These are phyloP conservation scores for Nemania bipapillata DNA, from an alignment of 2,329 filamentous ascomycete species.

Conservation along the genomic window DNA sequence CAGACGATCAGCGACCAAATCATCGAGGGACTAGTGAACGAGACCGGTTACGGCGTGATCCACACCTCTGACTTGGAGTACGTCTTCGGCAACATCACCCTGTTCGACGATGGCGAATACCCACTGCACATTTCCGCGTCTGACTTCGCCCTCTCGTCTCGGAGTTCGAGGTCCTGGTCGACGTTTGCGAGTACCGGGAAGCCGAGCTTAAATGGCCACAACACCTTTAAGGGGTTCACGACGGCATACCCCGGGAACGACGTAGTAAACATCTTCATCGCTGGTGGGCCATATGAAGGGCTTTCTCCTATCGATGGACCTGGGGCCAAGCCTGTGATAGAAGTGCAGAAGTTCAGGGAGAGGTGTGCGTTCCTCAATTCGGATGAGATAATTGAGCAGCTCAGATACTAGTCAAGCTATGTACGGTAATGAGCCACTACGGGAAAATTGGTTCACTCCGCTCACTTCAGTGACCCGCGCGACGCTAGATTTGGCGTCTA, in stretches of 20 bases:
- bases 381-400: slow-evolving; percentile 56
- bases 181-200: slow-evolving; percentile 57
- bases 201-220: slow-evolving; percentile 48
- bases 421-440: background rate
- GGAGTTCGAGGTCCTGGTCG: slow-evolving; percentile 60
- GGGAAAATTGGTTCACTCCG: background rate
- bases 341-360: slow-evolving; percentile 57
- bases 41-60: slow-evolving; percentile 58
- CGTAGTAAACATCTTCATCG: slow-evolving; percentile 54
- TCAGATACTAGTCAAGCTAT: slow-evolving; percentile 41
- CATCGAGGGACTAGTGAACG: slow-evolving; percentile 50
- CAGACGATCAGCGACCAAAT: slow-evolving; percentile 63
- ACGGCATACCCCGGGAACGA: slow-evolving; percentile 50
- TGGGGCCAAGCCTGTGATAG: slow-evolving; percentile 51
- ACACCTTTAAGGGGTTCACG: slow-evolving; percentile 58
- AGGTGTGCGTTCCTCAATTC: slow-evolving; percentile 61
- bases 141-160: slow-evolving; percentile 56
- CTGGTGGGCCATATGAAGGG: slow-evolving; percentile 59
- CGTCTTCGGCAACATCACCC: slow-evolving; percentile 59
- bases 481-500: no score
- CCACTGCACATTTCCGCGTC: slow-evolving; percentile 52
- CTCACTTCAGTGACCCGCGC: no score
- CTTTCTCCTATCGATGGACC: slow-evolving; percentile 55
- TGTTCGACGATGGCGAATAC: slow-evolving; percentile 55
- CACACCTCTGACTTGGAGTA: slow-evolving; percentile 67